Evolutionary conservation across 371 early-diverging fungal species (phyloP), one percentile per base, ranked within the genome.

Genomic region (Neoconidiobolus thromboides): DNA sequence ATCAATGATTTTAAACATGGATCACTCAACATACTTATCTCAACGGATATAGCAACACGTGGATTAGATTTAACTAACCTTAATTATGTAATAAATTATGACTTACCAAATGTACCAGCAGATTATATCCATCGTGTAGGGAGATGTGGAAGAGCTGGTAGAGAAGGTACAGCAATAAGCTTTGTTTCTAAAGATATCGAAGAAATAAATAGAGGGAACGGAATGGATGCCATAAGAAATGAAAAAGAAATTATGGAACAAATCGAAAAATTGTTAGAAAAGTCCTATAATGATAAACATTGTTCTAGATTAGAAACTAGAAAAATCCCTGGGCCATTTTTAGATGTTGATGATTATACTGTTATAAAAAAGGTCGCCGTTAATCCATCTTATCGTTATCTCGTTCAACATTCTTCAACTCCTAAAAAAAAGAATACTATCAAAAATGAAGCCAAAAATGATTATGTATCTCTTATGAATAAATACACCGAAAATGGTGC

Each of bases 311-410:
- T 59, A 14, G 60, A 59, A 48, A 47, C n/a, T 10, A 10, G 60
- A 7, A 59, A 59, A 15, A 49, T 59, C 26, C 60, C 60, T 12
- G 60, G 60, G 36, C 60, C 60, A 10, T 59, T 57, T 36, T 36
- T 57, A n/a, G 57, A 57, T 46, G 40, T 57, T 37, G 42, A 36
- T 43, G 15, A 37, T 26, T 26, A 44, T 36, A 6, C 10, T 43
- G 12, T 48, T 14, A 3, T 49, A 6, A 59, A 59, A 40, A 12
- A 46, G 5, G 38, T 48, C 4, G 36, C 44, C 6, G 40, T 15
- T 2, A 39, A 59, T 40, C 48, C 60, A 6, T n/a, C 9, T 37
- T 40, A 36, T 55, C 5, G 56, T 10, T 15, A 51, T 7, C 36
- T 40, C n/a, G 56, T 42, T n/a, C n/a, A 40, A 12, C 56, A 36